phyloP scores from a whole-genome alignment of 2,329 filamentous ascomycete species.

The Fusarium sublunatum region DNA sequence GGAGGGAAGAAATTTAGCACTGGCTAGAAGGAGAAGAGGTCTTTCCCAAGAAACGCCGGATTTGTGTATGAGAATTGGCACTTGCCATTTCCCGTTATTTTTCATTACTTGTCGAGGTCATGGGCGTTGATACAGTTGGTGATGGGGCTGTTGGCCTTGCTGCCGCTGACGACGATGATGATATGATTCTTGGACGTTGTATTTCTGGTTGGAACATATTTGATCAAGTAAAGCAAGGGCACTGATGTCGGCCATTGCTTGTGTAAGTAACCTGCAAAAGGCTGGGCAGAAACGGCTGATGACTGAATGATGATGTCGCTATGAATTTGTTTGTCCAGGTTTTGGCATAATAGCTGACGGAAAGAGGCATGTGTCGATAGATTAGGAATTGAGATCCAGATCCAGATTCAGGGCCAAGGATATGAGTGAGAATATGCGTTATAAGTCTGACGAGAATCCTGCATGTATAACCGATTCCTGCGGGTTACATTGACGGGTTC shows the following conservation, averaged over 20 bases:
- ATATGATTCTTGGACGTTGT: slow-evolving; percentile 39
- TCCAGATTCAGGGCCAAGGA: neutral
- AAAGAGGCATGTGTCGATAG: slow-evolving; percentile 27
- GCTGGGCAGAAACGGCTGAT: slow-evolving; percentile 46
- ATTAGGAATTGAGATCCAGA: slow-evolving; percentile 26
- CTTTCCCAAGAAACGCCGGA: slow-evolving; percentile 24
- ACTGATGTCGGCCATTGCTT: slow-evolving; percentile 39
- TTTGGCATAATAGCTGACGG: slow-evolving; percentile 20
- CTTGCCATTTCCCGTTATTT: slow-evolving; percentile 35
- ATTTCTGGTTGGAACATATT: slow-evolving; percentile 43
- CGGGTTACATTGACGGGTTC: neutral
- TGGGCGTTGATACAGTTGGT: slow-evolving; percentile 27
- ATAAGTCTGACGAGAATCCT: neutral
- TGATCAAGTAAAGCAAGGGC: slow-evolving; percentile 44
- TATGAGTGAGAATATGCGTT: slow-evolving; percentile 11
- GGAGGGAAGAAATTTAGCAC: slow-evolving; percentile 41
- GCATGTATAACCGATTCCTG: neutral
- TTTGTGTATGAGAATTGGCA: slow-evolving; percentile 32
- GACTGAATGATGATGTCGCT: slow-evolving; percentile 49
- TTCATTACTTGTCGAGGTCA: slow-evolving; percentile 23
- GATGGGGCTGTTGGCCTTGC: slow-evolving; percentile 26
- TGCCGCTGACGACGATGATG: slow-evolving; percentile 29
- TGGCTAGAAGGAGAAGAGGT: slow-evolving; percentile 45
- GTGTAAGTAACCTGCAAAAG: slow-evolving; percentile 45
- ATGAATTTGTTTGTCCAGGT: slow-evolving; percentile 40